A percentile compares a stretch with the other conserved stretches of the same genome.
phyloP scores from a whole-genome alignment of 179 eudicot species.

The Gypsophila paniculata region DNA sequence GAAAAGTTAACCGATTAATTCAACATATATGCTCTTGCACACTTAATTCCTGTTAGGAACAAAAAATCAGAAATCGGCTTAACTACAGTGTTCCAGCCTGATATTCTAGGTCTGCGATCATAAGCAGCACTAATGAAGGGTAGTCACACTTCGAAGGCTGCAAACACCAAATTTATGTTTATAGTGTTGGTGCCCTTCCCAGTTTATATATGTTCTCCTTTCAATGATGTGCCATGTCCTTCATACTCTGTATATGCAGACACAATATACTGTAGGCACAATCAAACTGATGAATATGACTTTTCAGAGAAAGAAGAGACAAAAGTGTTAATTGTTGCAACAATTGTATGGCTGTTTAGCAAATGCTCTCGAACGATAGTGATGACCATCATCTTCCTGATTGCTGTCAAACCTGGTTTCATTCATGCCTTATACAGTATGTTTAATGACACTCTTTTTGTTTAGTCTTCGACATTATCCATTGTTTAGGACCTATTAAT shows the following conservation, averaged over 20 bases:
- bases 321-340: slow-evolving; percentile 87
- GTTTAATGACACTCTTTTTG: slow-evolving; percentile 23
- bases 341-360: slow-evolving; percentile 91
- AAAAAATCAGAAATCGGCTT: background rate
- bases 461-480: background rate
- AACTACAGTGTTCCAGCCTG: background rate
- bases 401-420: slow-evolving; percentile 91
- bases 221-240: background rate
- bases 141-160: background rate
- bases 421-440: slow-evolving; percentile 84
- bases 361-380: slow-evolving; percentile 87
- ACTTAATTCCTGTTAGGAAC: background rate
- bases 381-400: slow-evolving; percentile 74
- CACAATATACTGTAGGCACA: background rate
- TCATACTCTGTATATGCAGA: background rate
- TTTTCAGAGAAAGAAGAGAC: slow-evolving; percentile 83
- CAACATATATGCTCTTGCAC: background rate
- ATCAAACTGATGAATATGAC: slow-evolving; percentile 11
- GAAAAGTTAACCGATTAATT: too few relatives aligned
- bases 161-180: background rate
- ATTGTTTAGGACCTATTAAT: slow-evolving; percentile 2
- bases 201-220: background rate
- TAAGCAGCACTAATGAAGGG: background rate
- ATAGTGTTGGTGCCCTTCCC: background rate
- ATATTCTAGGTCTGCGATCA: background rate